Evolutionary conservation across 805 yeast genomes (phyloP).

Genomic region (Vanderwaltozyma tropicalis): DNA sequence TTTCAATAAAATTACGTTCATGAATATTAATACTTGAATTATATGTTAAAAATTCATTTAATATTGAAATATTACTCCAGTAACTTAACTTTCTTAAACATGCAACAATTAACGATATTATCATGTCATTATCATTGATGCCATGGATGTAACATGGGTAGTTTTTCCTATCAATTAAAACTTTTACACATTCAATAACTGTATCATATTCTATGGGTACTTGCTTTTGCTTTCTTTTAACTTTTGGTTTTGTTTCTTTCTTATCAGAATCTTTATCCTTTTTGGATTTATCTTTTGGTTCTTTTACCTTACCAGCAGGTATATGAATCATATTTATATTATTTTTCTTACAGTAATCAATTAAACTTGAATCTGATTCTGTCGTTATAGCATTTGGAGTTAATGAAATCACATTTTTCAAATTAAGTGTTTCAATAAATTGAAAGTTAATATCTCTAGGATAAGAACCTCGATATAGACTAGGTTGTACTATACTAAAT

Average conservation of each 20-base stretch:
- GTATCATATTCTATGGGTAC: constrained; percentile 67
- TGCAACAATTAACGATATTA: constrained; percentile 74
- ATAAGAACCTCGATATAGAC: constrained; percentile 73
- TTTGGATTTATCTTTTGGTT: constrained; percentile 9
- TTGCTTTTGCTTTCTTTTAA: constrained; percentile 72
- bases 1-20: constrained; percentile 76
- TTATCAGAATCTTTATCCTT: constrained; percentile 5
- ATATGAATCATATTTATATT: constrained; percentile 60
- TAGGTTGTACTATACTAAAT: constrained; percentile 59
- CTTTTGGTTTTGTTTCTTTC: constrained; percentile 24
- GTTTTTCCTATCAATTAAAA: constrained; percentile 45
- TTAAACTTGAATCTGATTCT: constrained; percentile 38
- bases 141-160: constrained; percentile 81
- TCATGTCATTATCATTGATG: constrained; percentile 70
- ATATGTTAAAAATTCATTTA: constrained; percentile 72
- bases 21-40: constrained; percentile 70
- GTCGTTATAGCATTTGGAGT: constrained; percentile 63
- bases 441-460: constrained; percentile 68
- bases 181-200: constrained; percentile 49
- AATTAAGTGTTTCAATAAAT: constrained; percentile 52
- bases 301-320: constrained; percentile 36
- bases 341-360: constrained; percentile 41
- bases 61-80: constrained; percentile 84
- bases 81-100: constrained; percentile 72
- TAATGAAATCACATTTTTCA: constrained; percentile 66